Conservation (phyloP, 805 yeast species). For the Saccharomycopsis schoenii region DNA sequence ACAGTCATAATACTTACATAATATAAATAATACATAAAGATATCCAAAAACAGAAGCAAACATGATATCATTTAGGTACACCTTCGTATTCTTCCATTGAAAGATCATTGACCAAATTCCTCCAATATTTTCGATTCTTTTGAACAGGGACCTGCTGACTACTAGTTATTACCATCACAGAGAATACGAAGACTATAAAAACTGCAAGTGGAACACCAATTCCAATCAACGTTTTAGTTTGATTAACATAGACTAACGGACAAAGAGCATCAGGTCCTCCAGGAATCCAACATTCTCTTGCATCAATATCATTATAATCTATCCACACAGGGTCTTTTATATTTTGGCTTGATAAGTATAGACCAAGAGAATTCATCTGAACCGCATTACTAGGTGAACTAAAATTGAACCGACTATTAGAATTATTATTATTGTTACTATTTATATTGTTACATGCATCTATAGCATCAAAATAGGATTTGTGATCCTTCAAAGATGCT, state of each 20-base stretch:
- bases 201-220: slow-evolving; percentile 61
- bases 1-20: background rate
- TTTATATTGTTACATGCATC: slow-evolving; percentile 31
- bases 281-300: slow-evolving; percentile 69
- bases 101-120: slow-evolving; percentile 41
- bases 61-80: slow-evolving; percentile 52
- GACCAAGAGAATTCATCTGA: slow-evolving; percentile 29
- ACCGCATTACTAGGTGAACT: slow-evolving; percentile 41
- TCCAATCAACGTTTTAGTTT: slow-evolving; percentile 45
- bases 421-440: slow-evolving; percentile 24
- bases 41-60: background rate
- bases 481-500: slow-evolving; percentile 21
- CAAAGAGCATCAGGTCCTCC: slow-evolving; percentile 75
- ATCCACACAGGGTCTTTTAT: slow-evolving; percentile 52
- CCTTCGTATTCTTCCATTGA: slow-evolving; percentile 71
- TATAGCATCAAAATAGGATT: slow-evolving; percentile 37
- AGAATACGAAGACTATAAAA: slow-evolving; percentile 42
- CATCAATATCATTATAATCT: slow-evolving; percentile 68
- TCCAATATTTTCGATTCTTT: slow-evolving; percentile 59
- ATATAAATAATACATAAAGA: background rate
- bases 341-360: slow-evolving; percentile 20
- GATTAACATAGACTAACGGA: slow-evolving; percentile 56
- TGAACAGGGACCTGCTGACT: slow-evolving; percentile 57
- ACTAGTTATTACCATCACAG: slow-evolving; percentile 44
- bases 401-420: slow-evolving; percentile 28